These are phyloP conservation scores for Tilletia horrida DNA, from an alignment of 1,284 basidiomycete species.

Conservation along the genomic window DNA sequence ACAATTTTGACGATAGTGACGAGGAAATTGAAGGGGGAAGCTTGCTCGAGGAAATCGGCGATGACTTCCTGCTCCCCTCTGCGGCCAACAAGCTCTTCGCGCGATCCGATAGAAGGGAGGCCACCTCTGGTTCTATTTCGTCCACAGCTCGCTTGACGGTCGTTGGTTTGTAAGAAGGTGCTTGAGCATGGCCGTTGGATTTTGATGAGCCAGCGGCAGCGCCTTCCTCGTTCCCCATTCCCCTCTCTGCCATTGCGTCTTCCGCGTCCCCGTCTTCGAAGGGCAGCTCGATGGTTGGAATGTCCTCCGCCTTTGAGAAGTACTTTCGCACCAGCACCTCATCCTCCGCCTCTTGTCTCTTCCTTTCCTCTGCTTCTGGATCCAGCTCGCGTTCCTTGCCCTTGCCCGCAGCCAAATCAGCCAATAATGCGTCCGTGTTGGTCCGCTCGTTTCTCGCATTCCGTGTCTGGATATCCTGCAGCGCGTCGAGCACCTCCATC, in stretches of 20 bases:
- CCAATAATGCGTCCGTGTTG: constrained; percentile 45
- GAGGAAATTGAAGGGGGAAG: no score
- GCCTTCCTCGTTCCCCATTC: constrained; percentile 36
- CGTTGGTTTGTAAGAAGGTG: constrained; percentile 24
- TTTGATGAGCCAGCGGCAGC: constrained; percentile 23
- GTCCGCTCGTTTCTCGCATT: constrained; percentile 83
- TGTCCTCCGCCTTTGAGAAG: constrained; percentile 68
- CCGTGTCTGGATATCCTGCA: constrained; percentile 87
- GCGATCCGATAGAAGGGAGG: constrained; percentile 31
- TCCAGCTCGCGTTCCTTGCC: constrained; percentile 21
- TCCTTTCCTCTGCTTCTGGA: constrained; percentile 28
- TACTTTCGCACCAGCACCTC: constrained; percentile 80
- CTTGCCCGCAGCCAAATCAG: constrained; percentile 24
- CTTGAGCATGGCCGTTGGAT: constrained; percentile 24
- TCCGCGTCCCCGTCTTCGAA: constrained; percentile 15
- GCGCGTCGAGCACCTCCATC: constrained; percentile 95
- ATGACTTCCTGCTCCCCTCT: no score
- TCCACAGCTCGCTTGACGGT: constrained; percentile 28
- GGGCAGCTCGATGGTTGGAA: constrained; percentile 20
- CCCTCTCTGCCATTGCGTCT: constrained; percentile 26
- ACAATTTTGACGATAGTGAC: no score
- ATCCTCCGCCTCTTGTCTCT: constrained; percentile 72
- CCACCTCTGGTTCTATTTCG: constrained; percentile 30
- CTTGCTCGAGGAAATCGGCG: no score
- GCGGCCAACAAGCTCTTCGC: no score